Conservation (phyloP, 352 stramenopile genomes). For the Phytophthora uliginosa region DNA sequence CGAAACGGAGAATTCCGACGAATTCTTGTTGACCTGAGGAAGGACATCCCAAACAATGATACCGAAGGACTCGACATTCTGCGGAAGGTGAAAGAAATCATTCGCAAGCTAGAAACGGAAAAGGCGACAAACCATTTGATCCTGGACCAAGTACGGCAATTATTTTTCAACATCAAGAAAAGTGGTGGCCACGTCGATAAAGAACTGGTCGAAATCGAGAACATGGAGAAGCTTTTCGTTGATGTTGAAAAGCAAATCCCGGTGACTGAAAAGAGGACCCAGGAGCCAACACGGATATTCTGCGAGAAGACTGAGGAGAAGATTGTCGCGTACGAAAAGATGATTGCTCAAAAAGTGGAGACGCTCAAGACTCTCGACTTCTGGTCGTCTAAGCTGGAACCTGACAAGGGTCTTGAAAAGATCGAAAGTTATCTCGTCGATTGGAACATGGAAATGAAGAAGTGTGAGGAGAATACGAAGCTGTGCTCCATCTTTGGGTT, state of each 20-base stretch:
- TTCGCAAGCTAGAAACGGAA: constrained; percentile 80
- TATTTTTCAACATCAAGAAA: constrained; percentile 87
- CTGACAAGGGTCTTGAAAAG: constrained; percentile 85
- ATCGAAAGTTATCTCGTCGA: constrained; percentile 86
- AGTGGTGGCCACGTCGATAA: constrained; percentile 86
- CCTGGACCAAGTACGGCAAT: constrained; percentile 81
- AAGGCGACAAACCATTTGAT: constrained; percentile 76
- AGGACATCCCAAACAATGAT: constrained; percentile 87
- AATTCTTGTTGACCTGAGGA: constrained; percentile 81
- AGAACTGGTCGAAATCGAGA: constrained; percentile 84
- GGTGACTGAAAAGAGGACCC: constrained; percentile 75
- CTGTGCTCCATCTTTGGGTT: constrained; percentile 96
- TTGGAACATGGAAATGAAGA: constrained; percentile 92
- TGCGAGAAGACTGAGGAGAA: constrained; percentile 95
- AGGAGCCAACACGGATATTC: constrained; percentile 87
- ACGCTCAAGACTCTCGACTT: constrained; percentile 87
- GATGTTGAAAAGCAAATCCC: constrained; percentile 88
- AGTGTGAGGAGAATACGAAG: constrained; percentile 93
- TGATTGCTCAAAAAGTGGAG: constrained; percentile 87
- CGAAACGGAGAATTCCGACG: constrained; percentile 86
- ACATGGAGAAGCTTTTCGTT: constrained; percentile 84
- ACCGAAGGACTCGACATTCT: constrained; percentile 82
- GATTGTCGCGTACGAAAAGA: constrained; percentile 94
- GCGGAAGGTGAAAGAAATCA: constrained; percentile 88
- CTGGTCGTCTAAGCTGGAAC: constrained; percentile 84